Evolutionary conservation across 2,329 filamentous ascomycete species (phyloP).

Genomic region (Diplodia mutila): DNA sequence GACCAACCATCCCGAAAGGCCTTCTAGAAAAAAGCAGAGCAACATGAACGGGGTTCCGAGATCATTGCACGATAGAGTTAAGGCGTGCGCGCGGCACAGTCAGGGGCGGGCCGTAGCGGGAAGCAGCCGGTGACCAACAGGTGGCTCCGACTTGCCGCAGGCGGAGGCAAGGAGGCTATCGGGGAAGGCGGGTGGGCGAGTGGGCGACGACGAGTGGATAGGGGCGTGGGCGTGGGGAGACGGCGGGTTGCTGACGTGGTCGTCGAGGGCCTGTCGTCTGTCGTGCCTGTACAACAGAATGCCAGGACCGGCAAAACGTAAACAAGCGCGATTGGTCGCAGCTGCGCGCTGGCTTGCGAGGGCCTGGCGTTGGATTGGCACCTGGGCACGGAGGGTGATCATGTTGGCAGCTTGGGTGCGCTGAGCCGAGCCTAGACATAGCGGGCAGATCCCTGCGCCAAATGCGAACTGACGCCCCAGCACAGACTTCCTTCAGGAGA

Average conservation of each 20-base stretch:
- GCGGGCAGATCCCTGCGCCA: conserved; percentile 20
- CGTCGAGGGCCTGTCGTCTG: background rate
- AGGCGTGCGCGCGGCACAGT: conserved; percentile 11
- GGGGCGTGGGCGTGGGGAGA: background rate
- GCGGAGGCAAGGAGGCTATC: conserved; percentile 4
- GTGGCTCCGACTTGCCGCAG: conserved; percentile 20
- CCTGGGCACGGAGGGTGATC: background rate
- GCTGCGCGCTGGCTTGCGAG: background rate
- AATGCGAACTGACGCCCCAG: conserved; percentile 19
- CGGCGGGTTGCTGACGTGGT: conserved; percentile 7
- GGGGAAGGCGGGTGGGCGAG: conserved; percentile 1
- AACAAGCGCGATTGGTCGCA: conserved; percentile 20
- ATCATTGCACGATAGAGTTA: conserved; percentile 12
- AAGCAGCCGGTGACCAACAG: background rate
- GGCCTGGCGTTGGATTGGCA: background rate
- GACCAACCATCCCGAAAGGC: too few relatives aligned
- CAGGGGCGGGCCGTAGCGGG: conserved; percentile 21
- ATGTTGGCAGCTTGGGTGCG: background rate
- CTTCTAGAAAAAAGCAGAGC: background rate
- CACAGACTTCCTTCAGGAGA: conserved; percentile 26
- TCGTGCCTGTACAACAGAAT: conserved; percentile 4
- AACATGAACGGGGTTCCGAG: too few relatives aligned
- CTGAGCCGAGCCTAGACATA: background rate
- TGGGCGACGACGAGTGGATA: background rate
- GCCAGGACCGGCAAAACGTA: conserved; percentile 16